These are phyloP conservation scores for Trichocladium antarcticum DNA, from an alignment of 495 filamentous ascomycete genomes.

Conservation along the genomic window DNA sequence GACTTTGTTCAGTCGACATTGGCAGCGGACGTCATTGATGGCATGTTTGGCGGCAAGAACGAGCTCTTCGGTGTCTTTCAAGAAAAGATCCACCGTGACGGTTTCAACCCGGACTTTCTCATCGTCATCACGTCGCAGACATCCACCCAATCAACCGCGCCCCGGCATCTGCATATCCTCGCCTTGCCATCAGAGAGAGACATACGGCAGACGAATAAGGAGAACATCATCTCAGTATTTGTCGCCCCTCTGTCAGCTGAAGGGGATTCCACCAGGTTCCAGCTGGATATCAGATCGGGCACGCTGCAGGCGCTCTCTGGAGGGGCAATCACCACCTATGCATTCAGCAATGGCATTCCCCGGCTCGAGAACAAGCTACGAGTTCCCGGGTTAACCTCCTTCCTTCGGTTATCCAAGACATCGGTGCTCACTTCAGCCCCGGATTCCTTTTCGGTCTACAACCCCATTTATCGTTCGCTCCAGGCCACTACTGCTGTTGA, in stretches of 20 bases:
- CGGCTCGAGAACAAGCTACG: conserved; percentile 31
- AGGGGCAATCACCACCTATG: conserved; percentile 39
- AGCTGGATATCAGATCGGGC: conserved; percentile 46
- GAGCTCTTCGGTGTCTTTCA: conserved; percentile 31
- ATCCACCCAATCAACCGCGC: not conserved
- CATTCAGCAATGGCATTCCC: conserved; percentile 41
- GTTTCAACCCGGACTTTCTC: conserved; percentile 38
- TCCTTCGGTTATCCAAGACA: conserved; percentile 42
- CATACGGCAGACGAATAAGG: conserved; percentile 14
- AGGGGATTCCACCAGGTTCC: conserved; percentile 25
- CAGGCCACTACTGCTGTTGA: conserved; percentile 43
- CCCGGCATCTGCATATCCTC: conserved; percentile 39
- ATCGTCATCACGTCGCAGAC: conserved; percentile 32
- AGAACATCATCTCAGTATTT: conserved; percentile 21
- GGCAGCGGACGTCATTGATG: conserved; percentile 34
- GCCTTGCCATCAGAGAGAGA: conserved; percentile 26
- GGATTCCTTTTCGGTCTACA: conserved; percentile 44
- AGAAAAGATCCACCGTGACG: conserved; percentile 26
- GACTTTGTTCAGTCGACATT: conserved; percentile 30
- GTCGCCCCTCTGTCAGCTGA: conserved; percentile 19
- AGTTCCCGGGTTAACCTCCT: conserved; percentile 33
- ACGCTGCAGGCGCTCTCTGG: conserved; percentile 41
- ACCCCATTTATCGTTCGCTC: conserved; percentile 55
- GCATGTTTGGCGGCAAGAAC: conserved; percentile 32
- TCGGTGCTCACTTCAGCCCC: conserved; percentile 38